These are phyloP conservation scores for Neopestalotiopsis sp. DNA, from an alignment of 2,329 filamentous ascomycete species.

Conservation along the genomic window DNA sequence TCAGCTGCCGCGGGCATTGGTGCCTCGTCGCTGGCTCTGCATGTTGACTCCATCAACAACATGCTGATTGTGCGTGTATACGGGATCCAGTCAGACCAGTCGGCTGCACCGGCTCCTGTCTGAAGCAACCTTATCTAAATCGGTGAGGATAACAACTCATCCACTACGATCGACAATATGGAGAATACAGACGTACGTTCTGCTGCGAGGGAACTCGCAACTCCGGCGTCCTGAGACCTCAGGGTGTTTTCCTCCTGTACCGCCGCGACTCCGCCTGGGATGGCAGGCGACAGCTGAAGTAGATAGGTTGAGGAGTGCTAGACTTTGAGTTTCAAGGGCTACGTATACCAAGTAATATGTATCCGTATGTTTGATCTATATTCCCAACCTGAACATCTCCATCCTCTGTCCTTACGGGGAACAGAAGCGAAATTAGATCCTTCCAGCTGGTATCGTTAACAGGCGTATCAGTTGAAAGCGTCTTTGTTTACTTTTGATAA, in stretches of 20 bases:
- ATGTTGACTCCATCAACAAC: neutral
- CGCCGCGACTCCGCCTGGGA: neutral
- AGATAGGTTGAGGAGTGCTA: neutral
- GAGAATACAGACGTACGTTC: neutral
- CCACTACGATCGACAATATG: neutral
- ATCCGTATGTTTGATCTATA: neutral
- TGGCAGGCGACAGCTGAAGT: neutral
- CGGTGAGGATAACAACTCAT: neutral
- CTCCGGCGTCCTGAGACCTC: neutral
- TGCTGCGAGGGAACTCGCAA: neutral
- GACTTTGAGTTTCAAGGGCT: neutral
- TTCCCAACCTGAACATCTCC: neutral
- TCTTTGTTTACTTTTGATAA: neutral
- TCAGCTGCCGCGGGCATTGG: neutral
- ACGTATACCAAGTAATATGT: neutral
- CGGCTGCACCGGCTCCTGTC: neutral
- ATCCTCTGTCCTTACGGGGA: neutral
- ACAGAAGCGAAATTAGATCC: neutral
- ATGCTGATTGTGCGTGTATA: neutral
- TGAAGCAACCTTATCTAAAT: neutral
- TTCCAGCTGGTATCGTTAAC: neutral
- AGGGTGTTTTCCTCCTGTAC: neutral
- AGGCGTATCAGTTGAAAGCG: neutral
- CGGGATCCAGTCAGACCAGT: neutral
- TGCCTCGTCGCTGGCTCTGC: neutral